Evolutionary conservation across 2,329 filamentous ascomycete species (phyloP).

Genomic region (Colletotrichum falcatum): DNA sequence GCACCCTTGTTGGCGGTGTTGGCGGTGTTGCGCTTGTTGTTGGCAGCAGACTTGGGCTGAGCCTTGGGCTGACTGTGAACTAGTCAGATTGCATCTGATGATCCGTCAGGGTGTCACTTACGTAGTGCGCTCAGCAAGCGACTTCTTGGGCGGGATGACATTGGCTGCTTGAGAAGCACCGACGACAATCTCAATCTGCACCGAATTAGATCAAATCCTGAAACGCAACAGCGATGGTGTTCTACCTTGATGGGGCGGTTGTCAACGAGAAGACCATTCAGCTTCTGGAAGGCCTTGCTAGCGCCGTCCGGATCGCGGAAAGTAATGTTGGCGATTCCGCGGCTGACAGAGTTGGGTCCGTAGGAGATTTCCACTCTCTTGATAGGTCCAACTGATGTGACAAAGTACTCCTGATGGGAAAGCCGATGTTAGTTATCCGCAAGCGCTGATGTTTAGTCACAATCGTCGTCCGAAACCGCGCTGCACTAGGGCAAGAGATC

Average conservation of each 20-base stretch:
- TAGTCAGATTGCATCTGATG: constrained; percentile 42
- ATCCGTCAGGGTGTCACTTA: constrained; percentile 56
- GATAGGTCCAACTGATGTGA: constrained; percentile 86
- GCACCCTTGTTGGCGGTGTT: constrained; percentile 57
- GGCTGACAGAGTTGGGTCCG: constrained; percentile 90
- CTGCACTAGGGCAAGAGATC: constrained; percentile 45
- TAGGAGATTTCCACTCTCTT: constrained; percentile 94
- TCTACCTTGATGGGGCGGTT: constrained; percentile 88
- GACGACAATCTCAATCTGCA: constrained; percentile 89
- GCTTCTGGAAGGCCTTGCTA: constrained; percentile 82
- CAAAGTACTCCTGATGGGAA: constrained; percentile 93
- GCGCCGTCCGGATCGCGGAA: constrained; percentile 87
- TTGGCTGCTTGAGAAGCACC: constrained; percentile 79
- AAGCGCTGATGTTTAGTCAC: constrained; percentile 51
- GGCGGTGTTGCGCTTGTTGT: constrained; percentile 72
- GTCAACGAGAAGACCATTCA: constrained; percentile 93
- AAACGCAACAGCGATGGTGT: not conserved
- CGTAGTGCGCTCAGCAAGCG: constrained; percentile 85
- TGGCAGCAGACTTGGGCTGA: constrained; percentile 85
- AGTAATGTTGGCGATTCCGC: constrained; percentile 89
- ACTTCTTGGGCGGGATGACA: constrained; percentile 74
- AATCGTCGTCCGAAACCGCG: constrained; percentile 41
- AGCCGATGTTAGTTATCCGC: constrained; percentile 74
- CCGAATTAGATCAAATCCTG: constrained; percentile 42
- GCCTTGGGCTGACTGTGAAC: constrained; percentile 69